phyloP scores from a whole-genome alignment of 331 rosid species.

The Pyracantha coccinea region DNA sequence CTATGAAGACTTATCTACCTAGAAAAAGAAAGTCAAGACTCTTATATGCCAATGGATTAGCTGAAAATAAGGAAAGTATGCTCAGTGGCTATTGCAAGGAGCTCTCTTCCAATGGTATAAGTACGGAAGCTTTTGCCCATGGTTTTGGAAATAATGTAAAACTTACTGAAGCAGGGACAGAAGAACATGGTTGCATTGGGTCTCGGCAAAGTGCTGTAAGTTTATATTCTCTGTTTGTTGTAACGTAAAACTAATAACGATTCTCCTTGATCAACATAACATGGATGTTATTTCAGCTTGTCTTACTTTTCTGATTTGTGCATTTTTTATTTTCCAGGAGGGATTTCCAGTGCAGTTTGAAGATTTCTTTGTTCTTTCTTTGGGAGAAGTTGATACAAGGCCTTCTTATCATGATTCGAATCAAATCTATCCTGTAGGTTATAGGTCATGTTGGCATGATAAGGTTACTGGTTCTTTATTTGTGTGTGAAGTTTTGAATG shows the following conservation, averaged over 20 bases:
- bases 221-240: slow-evolving; percentile 12
- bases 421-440: slow-evolving; percentile 70
- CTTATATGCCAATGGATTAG: slow-evolving; percentile 51
- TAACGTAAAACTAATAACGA: background rate
- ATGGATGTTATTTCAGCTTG: slow-evolving; percentile 3
- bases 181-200: slow-evolving; percentile 27
- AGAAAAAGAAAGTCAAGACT: slow-evolving; percentile 64
- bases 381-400: slow-evolving; percentile 79
- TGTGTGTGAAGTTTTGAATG: slow-evolving; percentile 70
- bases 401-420: slow-evolving; percentile 63
- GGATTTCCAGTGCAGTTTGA: slow-evolving; percentile 85
- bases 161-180: slow-evolving; percentile 30
- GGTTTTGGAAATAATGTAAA: slow-evolving; percentile 35
- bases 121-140: slow-evolving; percentile 21
- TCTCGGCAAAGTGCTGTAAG: slow-evolving; percentile 50
- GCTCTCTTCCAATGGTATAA: slow-evolving; percentile 34
- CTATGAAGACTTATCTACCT: slow-evolving; percentile 42
- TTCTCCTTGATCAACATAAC: background rate
- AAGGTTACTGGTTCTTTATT: slow-evolving; percentile 81
- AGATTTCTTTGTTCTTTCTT: slow-evolving; percentile 80
- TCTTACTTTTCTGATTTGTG: slow-evolving; percentile 26
- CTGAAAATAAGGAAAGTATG: slow-evolving; percentile 45
- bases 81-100: slow-evolving; percentile 37
- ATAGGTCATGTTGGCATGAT: slow-evolving; percentile 92
- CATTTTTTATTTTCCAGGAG: slow-evolving; percentile 49